Evolutionary conservation across 345 rosid genomes (phyloP), one percentile per base, ranked within the genome.

Genomic region (Acer campestre): DNA sequence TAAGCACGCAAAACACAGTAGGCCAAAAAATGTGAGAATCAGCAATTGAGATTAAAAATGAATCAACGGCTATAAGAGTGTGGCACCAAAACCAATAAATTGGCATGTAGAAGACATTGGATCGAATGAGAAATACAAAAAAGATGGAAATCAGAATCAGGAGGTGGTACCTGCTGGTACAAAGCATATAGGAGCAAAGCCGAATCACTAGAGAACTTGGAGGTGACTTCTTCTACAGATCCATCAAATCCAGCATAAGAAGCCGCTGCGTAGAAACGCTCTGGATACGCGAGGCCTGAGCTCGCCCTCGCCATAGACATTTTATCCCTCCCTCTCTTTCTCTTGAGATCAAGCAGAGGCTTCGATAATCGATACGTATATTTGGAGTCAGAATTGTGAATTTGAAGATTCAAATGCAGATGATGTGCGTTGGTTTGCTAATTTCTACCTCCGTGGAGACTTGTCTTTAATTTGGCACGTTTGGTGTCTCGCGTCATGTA

Each of bases 281-380:
- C 98, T 31, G 98, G 98, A 83, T 93, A 95, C 62, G 98, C 94
- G 82, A 93, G 97, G 84, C 98, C 97, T 75, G 98, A 90, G 89
- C 88, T 91, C 75, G 89, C 92, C 84, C 98, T 90, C 89, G 94
- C 87, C 93, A 89, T 87, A 59, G 93, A 86, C 92, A 83, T 86
- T 70, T 74, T 74, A 49, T 40, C 42, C 23, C 51, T 59, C 68
- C 42, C 77, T 56, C 74, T 75, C 77, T 67, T 68, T 81, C 65
- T n/a, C 48, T 8, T 38, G 42, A 18, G 59, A 62, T 74, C 69
- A 38, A 72, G 22, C 18, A 51, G 59, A 23, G 51, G 22, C 51
- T 38, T 31, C 42, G 65, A 70, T 51, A 29, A 29, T 29, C 31
- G 31, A 29, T 0, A 17, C 44, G 25, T 29, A 29, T 10, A 46